Conservation (phyloP, 176 grass and related monocot species). For the Chloris gayana region DNA sequence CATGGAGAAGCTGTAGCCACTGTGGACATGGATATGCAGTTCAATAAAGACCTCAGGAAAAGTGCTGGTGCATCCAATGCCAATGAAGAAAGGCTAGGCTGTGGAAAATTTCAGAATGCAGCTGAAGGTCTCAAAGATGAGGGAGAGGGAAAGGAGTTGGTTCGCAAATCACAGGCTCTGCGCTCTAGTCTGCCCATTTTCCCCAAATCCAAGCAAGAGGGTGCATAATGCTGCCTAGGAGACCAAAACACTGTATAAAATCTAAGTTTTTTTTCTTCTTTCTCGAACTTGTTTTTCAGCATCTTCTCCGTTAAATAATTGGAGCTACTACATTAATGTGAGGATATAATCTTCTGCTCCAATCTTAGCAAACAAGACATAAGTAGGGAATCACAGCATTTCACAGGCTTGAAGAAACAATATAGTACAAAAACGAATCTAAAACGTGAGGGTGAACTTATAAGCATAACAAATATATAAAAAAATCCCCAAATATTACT, state of each 20-base stretch:
- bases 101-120: background rate
- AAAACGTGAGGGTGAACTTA: background rate
- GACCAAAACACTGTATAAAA: too few species aligned
- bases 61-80: background rate
- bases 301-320: background rate
- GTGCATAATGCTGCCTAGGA: too few species aligned
- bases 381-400: background rate
- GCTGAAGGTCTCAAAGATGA: background rate
- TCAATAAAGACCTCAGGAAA: too few species aligned
- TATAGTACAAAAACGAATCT: background rate
- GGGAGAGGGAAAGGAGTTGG: background rate
- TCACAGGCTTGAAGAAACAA: background rate
- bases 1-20: background rate
- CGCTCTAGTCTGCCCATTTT: background rate
- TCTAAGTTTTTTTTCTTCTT: background rate
- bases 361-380: background rate
- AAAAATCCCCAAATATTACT: background rate
- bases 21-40: too few species aligned
- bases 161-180: background rate
- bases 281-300: background rate
- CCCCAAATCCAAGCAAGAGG: background rate
- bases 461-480: background rate
- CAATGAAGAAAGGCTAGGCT: background rate
- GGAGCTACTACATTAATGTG: background rate
- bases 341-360: background rate